Evolutionary conservation across 139 green algal species (phyloP).

Genomic region (Tetradesmus lagerheimii): DNA sequence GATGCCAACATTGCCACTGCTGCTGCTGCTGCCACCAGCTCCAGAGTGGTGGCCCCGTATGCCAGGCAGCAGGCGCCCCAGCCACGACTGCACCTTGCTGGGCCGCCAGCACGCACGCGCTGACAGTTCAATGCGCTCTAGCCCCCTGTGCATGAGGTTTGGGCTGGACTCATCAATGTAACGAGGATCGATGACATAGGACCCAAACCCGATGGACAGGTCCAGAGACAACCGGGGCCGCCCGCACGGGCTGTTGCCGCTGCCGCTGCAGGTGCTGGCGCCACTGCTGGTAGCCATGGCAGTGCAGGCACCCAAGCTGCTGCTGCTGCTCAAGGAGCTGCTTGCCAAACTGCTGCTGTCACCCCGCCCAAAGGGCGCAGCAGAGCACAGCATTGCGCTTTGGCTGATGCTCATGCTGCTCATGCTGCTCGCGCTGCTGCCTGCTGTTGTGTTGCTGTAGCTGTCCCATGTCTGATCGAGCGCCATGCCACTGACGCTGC

Average conservation of each 20-base stretch:
- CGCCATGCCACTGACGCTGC: slow-evolving; percentile 6
- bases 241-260: not conserved
- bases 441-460: slow-evolving; percentile 24
- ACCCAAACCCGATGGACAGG: slow-evolving; percentile 29
- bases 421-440: slow-evolving; percentile 26
- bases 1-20: not conserved
- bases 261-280: slow-evolving; percentile 1
- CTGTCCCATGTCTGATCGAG: slow-evolving; percentile 23
- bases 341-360: not conserved
- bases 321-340: slow-evolving; percentile 28
- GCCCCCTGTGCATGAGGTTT: not conserved
- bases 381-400: slow-evolving; percentile 34
- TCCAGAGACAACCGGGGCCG: slow-evolving; percentile 30
- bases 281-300: not conserved
- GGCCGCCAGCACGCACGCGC: slow-evolving; percentile 7
- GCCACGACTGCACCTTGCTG: slow-evolving; percentile 17
- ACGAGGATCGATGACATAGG: slow-evolving; percentile 37
- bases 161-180: slow-evolving; percentile 21
- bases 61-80: slow-evolving; percentile 32
- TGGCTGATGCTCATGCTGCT: slow-evolving; percentile 41
- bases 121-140: slow-evolving; percentile 27
- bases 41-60: not conserved
- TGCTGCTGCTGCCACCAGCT: not conserved
- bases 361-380: not conserved
- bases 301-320: not conserved